Evolutionary conservation across 768 basidiomycete genomes (phyloP), one percentile per base, ranked within the genome.

Genomic region (Amanita thiersii): DNA sequence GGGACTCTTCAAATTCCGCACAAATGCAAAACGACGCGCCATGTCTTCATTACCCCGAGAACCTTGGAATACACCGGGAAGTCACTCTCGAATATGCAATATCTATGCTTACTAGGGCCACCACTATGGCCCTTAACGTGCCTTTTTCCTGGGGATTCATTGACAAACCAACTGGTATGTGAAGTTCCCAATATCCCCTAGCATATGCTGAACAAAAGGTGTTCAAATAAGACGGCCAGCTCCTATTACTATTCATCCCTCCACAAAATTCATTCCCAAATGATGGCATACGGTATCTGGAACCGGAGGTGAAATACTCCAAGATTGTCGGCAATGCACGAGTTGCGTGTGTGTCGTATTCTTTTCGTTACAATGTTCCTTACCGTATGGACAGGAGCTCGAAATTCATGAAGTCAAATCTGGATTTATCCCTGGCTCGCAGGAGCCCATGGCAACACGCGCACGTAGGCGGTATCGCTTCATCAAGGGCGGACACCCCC

Each of bases 251-350:
- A 33, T 87, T 73, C 60, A 61, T 86, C 33, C 73, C 75, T 6
- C 68, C 64, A 10, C 73, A 73, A 44, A 52, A 68, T 18, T 68
- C 73, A 2, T 83, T 85, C 55, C 86, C 85, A 15, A 72, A 66
- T 44, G 87, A 91, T 51, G 87, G 87, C 14, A 68, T 90, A 43
- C 76, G 83, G 30, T 91, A 72, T 55, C 77, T 81, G 49, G 87
- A 88, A 44, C 61, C 75, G 40, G 87, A 90, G 54, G 70, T 72
- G 31, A 75, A 77, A 50, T 77, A 68, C 52, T 58, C 61, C 26
- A 67, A 82, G 4, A 68, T 77, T 21, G 65, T 64, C 36, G 73
- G 67, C 7, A 51, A 47, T 37, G 64, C 62, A 46, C 76, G 78
- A 47, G n/a, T n/a, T n/a, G n/a, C 18, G 84, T 84, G 58, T 54